phyloP scores from a whole-genome alignment of 179 eudicot genomes.

The Carnegiea gigantea region DNA sequence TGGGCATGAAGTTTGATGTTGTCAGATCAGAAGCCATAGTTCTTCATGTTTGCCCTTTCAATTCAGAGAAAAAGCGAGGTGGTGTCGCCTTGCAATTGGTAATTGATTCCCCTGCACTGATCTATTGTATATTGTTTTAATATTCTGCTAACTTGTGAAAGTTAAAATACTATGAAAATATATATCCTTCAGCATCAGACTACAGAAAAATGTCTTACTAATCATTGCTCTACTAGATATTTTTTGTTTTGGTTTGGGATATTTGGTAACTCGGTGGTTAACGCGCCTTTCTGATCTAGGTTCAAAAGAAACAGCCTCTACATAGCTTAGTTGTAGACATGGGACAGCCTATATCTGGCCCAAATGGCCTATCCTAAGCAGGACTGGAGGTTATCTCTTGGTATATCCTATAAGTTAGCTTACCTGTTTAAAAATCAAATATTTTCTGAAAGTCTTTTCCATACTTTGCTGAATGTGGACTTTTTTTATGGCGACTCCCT shows the following conservation, averaged over 20 bases:
- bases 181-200: neutral
- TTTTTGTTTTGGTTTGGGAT: neutral
- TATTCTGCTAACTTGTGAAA: neutral
- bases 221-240: neutral
- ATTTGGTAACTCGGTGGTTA: neutral
- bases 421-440: neutral
- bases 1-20: conserved; percentile 78
- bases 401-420: neutral
- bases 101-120: conserved; percentile 19
- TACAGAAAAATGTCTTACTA: neutral
- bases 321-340: neutral
- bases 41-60: conserved; percentile 80
- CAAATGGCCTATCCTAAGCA: neutral
- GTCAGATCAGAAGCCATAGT: conserved; percentile 59
- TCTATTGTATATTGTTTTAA: neutral
- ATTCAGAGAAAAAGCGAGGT: conserved; percentile 82
- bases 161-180: neutral
- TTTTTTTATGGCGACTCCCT: neutral
- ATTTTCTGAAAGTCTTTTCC: neutral
- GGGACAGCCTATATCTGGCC: no score
- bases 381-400: neutral
- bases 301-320: neutral
- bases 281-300: no score
- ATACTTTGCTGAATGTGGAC: neutral
- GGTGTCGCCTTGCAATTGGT: conserved; percentile 80